Evolutionary conservation across 1,139 yeast species (phyloP).

Genomic region (Yamadazyma siamensis): DNA sequence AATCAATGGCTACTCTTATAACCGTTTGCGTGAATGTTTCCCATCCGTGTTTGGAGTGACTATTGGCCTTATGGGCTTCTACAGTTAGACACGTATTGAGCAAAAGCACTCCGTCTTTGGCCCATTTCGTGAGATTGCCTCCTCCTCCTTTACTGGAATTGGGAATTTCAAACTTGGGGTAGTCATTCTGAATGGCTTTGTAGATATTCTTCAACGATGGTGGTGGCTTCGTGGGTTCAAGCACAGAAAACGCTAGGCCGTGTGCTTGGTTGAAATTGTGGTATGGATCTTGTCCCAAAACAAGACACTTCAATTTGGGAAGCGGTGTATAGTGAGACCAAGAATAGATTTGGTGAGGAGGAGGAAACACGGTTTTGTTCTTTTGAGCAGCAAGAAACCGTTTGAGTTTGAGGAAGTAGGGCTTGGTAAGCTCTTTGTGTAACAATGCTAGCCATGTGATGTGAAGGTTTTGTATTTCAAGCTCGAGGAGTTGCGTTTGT

Average conservation of each 20-base stretch:
- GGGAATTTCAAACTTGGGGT: slow-evolving; percentile 65
- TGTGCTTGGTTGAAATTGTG: slow-evolving; percentile 93
- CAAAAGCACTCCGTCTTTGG: slow-evolving; percentile 81
- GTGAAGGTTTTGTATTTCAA: slow-evolving; percentile 71
- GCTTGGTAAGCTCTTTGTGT: slow-evolving; percentile 72
- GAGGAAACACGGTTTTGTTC: slow-evolving; percentile 68
- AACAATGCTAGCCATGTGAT: slow-evolving; percentile 74
- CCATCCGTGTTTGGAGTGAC: slow-evolving; percentile 94
- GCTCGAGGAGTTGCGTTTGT: slow-evolving; percentile 50
- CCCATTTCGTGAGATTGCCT: slow-evolving; percentile 84
- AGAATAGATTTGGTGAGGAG: slow-evolving; percentile 72
- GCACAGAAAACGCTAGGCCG: slow-evolving; percentile 91
- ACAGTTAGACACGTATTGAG: slow-evolving; percentile 90
- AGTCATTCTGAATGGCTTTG: slow-evolving; percentile 71
- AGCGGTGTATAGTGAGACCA: slow-evolving; percentile 91
- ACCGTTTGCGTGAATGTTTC: slow-evolving; percentile 80
- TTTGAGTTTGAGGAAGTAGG: slow-evolving; percentile 78
- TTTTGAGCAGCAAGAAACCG: slow-evolving; percentile 44
- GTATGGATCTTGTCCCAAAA: slow-evolving; percentile 96
- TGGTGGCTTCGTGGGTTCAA: slow-evolving; percentile 80
- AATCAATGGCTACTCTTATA: slow-evolving; percentile 45
- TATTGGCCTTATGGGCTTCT: slow-evolving; percentile 88
- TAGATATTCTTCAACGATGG: slow-evolving; percentile 89
- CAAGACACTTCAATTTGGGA: slow-evolving; percentile 66
- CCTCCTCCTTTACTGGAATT: slow-evolving; percentile 41